Evolutionary conservation across 2,329 filamentous ascomycete genomes (phyloP).

Genomic region (Pseudocercospora fuligena): DNA sequence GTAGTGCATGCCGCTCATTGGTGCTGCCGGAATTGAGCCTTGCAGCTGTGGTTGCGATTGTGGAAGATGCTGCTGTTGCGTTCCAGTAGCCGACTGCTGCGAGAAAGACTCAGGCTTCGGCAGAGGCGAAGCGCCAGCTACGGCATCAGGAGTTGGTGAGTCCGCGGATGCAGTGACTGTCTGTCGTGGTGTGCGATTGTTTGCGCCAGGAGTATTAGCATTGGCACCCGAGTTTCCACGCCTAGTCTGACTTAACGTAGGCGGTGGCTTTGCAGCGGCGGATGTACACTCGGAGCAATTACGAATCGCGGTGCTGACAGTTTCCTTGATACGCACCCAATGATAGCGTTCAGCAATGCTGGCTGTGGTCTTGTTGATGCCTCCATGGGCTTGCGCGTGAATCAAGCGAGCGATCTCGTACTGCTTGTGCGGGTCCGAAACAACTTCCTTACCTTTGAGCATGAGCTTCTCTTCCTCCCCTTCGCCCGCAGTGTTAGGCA

Average conservation of each 20-base stretch:
- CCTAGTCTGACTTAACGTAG: constrained; percentile 11
- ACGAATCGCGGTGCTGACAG: constrained; percentile 90
- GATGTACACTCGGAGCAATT: constrained; percentile 92
- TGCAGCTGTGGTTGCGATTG: neutral
- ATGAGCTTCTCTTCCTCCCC: constrained; percentile 75
- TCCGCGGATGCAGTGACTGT: constrained; percentile 26
- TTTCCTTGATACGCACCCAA: constrained; percentile 98
- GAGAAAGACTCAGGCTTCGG: neutral
- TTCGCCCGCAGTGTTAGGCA: constrained; percentile 53
- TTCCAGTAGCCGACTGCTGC: neutral
- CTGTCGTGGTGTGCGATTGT: constrained; percentile 4
- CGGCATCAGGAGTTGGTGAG: constrained; percentile 10
- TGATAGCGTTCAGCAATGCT: constrained; percentile 93
- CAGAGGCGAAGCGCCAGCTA: constrained; percentile 17
- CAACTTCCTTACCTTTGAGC: constrained; percentile 97
- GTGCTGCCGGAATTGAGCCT: constrained; percentile 20
- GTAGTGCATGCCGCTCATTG: constrained; percentile 44
- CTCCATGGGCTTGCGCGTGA: constrained; percentile 78
- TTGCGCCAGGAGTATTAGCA: constrained; percentile 6
- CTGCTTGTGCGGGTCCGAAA: constrained; percentile 85
- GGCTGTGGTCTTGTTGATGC: constrained; percentile 98
- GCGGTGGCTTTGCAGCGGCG: constrained; percentile 47
- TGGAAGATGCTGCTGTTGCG: constrained; percentile 1
- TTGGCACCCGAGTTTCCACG: constrained; percentile 14
- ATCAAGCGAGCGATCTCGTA: constrained; percentile 83